phyloP scores from a whole-genome alignment of 495 filamentous ascomycete species.

The Podospora pseudoanserina region DNA sequence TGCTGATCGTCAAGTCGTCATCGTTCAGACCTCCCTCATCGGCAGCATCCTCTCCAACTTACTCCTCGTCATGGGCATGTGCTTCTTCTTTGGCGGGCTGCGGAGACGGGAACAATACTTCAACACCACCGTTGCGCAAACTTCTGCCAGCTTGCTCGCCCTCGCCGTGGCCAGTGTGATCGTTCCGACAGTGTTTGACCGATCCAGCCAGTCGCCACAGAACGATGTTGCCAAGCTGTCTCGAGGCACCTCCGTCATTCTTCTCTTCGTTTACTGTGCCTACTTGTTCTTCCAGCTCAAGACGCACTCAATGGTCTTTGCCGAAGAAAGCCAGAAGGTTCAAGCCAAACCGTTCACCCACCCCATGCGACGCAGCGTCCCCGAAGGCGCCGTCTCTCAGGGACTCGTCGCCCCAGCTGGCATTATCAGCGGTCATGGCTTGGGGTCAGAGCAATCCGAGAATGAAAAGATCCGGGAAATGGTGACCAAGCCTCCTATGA shows the following conservation, averaged over 20 bases:
- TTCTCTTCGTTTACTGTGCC: constrained; percentile 70
- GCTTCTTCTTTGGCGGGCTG: constrained; percentile 85
- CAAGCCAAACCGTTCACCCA: constrained; percentile 43
- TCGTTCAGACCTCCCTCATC: constrained; percentile 90
- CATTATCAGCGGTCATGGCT: constrained; percentile 39
- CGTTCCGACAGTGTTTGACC: constrained; percentile 81
- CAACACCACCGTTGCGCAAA: constrained; percentile 92
- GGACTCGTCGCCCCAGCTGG: constrained; percentile 59
- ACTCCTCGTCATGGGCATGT: constrained; percentile 88
- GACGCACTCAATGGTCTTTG: constrained; percentile 72
- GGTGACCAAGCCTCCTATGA: constrained; percentile 9
- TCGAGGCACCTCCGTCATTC: constrained; percentile 69
- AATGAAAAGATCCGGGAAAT: constrained; percentile 34
- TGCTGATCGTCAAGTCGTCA: constrained; percentile 65
- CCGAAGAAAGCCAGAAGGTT: constrained; percentile 66
- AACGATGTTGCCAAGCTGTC: constrained; percentile 56
- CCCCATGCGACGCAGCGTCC: constrained; percentile 20
- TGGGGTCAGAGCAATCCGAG: constrained; percentile 32
- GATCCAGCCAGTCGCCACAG: constrained; percentile 31
- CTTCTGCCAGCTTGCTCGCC: constrained; percentile 76
- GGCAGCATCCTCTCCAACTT: constrained; percentile 90
- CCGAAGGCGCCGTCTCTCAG: constrained; percentile 56
- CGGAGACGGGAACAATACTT: constrained; percentile 80
- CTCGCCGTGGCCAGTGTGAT: constrained; percentile 77
- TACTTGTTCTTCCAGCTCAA: constrained; percentile 82